These are phyloP conservation scores for Clarireedia hainanense DNA, from an alignment of 2,329 filamentous ascomycete genomes.

Conservation along the genomic window DNA sequence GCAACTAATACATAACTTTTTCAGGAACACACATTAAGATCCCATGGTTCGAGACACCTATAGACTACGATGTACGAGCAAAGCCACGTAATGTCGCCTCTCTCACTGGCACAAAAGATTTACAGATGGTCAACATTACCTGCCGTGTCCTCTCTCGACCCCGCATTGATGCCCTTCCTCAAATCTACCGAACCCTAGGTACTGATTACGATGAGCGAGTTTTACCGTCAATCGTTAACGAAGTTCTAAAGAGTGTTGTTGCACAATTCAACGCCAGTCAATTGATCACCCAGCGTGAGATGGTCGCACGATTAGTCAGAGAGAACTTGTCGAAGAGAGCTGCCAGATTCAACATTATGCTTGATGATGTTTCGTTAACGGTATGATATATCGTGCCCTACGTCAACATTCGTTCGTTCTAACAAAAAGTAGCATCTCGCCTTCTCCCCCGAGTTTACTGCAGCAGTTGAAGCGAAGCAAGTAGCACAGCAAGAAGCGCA, in stretches of 20 bases:
- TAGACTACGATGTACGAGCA: slow-evolving; percentile 96
- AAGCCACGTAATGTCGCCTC: slow-evolving; percentile 96
- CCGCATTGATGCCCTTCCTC: slow-evolving; percentile 77
- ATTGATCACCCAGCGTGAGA: slow-evolving; percentile 98
- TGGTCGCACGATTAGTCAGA: slow-evolving; percentile 81
- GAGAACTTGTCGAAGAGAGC: slow-evolving; percentile 89
- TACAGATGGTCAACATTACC: slow-evolving; percentile 99
- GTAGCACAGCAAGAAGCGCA: slow-evolving; percentile 88
- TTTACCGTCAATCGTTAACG: slow-evolving; percentile 94
- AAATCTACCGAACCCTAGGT: slow-evolving; percentile 94
- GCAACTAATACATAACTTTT: slow-evolving; percentile 14
- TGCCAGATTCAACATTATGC: slow-evolving; percentile 91
- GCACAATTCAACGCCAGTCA: slow-evolving; percentile 98
- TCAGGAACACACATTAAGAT: slow-evolving; percentile 85
- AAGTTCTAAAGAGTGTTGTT: slow-evolving; percentile 97
- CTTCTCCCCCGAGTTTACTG: slow-evolving; percentile 67
- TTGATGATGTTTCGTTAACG: slow-evolving; percentile 95
- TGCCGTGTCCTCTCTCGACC: slow-evolving; percentile 96
- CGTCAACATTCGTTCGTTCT: neutral
- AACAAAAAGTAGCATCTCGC: slow-evolving; percentile 49
- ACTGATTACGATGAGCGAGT: slow-evolving; percentile 96
- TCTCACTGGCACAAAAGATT: slow-evolving; percentile 94
- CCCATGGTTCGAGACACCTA: slow-evolving; percentile 94
- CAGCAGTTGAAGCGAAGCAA: slow-evolving; percentile 66
- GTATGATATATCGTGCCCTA: slow-evolving; percentile 42